phyloP scores from a whole-genome alignment of 2,329 filamentous ascomycete genomes.

The Falciphora oryzae region DNA sequence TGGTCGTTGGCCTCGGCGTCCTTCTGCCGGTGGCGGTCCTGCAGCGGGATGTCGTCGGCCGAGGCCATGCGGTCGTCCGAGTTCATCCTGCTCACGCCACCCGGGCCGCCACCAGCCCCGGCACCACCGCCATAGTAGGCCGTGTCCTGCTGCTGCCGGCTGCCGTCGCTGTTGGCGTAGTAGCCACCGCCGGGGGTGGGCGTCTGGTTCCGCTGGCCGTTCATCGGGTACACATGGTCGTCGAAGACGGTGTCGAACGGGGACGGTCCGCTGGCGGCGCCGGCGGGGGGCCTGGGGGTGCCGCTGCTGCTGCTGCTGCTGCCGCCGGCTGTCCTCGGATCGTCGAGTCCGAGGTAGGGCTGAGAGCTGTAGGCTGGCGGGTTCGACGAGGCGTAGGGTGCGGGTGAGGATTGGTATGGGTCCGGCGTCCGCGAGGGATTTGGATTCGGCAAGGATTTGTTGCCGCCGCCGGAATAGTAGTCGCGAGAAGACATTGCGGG shows the following conservation, averaged over 20 bases:
- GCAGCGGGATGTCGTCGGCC: conserved; percentile 52
- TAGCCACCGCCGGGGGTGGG: conserved; percentile 13
- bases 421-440: conserved; percentile 32
- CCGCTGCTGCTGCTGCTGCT: conserved; percentile 28
- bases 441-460: conserved; percentile 36
- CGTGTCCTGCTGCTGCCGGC: conserved; percentile 43
- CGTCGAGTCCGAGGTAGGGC: conserved; percentile 24
- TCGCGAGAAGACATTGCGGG: conserved; percentile 55
- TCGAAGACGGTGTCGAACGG: conserved; percentile 64
- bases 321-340: conserved; percentile 20
- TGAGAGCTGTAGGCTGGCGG: conserved; percentile 29
- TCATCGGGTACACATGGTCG: conserved; percentile 58
- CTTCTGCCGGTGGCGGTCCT: conserved; percentile 40
- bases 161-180: background rate
- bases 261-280: conserved; percentile 16
- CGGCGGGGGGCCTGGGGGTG: conserved; percentile 22
- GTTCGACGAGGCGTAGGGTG: conserved; percentile 15
- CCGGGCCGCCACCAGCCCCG: conserved; percentile 16
- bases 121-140: conserved; percentile 45
- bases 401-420: conserved; percentile 14
- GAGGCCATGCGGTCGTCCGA: conserved; percentile 29
- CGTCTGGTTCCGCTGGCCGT: conserved; percentile 29
- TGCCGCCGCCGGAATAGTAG: conserved; percentile 44
- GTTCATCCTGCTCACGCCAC: conserved; percentile 25
- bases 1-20: conserved; percentile 48